These are phyloP conservation scores for Fomitopsis palustris DNA, from an alignment of 1,284 basidiomycete species.

Conservation along the genomic window DNA sequence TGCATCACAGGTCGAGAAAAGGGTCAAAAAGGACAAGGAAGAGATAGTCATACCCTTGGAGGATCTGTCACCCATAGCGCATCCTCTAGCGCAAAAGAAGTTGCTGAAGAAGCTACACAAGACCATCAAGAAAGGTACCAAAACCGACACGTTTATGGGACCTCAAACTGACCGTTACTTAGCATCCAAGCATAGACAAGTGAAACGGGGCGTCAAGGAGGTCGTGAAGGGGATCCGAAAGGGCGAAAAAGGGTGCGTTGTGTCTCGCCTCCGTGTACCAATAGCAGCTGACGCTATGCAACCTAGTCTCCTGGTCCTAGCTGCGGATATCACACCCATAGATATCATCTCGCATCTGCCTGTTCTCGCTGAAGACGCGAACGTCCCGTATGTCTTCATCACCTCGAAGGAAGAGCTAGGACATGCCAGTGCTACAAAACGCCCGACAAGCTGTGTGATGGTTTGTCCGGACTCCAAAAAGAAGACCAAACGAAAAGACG, in stretches of 20 bases:
- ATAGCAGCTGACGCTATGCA: not conserved
- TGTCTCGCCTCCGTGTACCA: not conserved
- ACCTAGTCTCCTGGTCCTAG: constrained; percentile 81
- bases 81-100: constrained; percentile 89
- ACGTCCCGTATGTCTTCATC: constrained; percentile 90
- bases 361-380: constrained; percentile 90
- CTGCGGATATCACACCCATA: constrained; percentile 96
- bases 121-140: constrained; percentile 84
- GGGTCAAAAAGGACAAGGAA: constrained; percentile 49
- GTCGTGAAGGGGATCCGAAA: constrained; percentile 95
- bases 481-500: constrained; percentile 64
- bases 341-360: constrained; percentile 98
- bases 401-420: constrained; percentile 93
- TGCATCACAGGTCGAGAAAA: constrained; percentile 41
- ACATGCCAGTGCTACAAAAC: constrained; percentile 93
- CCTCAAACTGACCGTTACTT: not conserved
- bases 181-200: constrained; percentile 90
- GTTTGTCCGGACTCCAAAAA: constrained; percentile 79
- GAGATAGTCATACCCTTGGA: constrained; percentile 72
- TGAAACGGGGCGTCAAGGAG: constrained; percentile 95
- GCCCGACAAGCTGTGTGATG: constrained; percentile 98
- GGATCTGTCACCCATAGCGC: constrained; percentile 87
- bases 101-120: constrained; percentile 90
- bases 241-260: constrained; percentile 85
- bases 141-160: not conserved